phyloP scores from a whole-genome alignment of 208 protist genomes.

The Acanthamoeba lenticulata region DNA sequence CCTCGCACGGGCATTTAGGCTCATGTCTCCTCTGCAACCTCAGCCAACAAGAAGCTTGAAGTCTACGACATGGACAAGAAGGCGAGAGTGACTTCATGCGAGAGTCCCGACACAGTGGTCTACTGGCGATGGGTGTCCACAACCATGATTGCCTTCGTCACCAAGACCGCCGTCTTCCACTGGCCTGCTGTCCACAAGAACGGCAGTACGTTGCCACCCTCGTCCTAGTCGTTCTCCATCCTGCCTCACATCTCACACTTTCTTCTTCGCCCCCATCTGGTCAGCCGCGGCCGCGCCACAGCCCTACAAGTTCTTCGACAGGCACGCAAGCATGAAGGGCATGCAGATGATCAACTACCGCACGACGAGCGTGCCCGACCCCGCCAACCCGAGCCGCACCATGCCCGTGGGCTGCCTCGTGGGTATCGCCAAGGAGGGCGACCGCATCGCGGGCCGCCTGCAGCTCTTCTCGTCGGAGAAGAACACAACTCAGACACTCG shows the following conservation, averaged over 20 bases:
- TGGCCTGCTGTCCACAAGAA: slow-evolving; percentile 92
- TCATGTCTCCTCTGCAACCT: background rate
- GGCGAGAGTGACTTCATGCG: background rate
- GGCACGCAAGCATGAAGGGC: slow-evolving; percentile 90
- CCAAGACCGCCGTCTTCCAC: slow-evolving; percentile 95
- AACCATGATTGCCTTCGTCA: slow-evolving; percentile 96
- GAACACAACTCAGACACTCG: slow-evolving; percentile 92
- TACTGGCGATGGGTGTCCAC: slow-evolving; percentile 97
- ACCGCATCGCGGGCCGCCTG: slow-evolving; percentile 92
- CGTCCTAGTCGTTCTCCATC: background rate
- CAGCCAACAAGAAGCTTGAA: slow-evolving; percentile 17
- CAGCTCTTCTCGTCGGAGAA: slow-evolving; percentile 98
- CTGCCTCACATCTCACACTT: background rate
- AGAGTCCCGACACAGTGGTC: slow-evolving; percentile 91
- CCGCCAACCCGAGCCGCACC: slow-evolving; percentile 83
- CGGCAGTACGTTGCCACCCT: background rate
- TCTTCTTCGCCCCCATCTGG: background rate
- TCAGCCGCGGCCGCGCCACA: slow-evolving; percentile 15
- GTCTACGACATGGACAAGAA: slow-evolving; percentile 47
- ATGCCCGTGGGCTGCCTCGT: slow-evolving; percentile 96
- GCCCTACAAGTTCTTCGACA: slow-evolving; percentile 97
- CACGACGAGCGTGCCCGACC: background rate
- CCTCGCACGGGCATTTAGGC: background rate
- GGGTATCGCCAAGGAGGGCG: slow-evolving; percentile 89
- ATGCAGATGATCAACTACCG: slow-evolving; percentile 98